Conservation (phyloP, 2,329 filamentous ascomycete species). For the Neocucurbitaria cava region DNA sequence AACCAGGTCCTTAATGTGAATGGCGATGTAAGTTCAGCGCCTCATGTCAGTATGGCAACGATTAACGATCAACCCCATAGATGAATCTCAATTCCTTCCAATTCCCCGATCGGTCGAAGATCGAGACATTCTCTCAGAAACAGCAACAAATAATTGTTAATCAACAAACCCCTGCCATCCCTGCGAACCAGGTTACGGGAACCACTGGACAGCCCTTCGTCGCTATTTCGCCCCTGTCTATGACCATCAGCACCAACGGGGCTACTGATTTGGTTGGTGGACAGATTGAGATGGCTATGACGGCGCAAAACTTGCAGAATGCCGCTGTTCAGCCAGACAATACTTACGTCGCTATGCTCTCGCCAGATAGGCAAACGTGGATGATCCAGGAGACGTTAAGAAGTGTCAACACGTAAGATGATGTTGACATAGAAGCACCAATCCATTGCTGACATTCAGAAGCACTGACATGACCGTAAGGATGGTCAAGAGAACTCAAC, state of each 20-base stretch:
- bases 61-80: slow-evolving; percentile 24
- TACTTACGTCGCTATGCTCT: slow-evolving; percentile 47
- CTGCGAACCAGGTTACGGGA: slow-evolving; percentile 46
- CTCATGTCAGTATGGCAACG: accelerated
- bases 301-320: slow-evolving; percentile 34
- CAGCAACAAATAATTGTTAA: slow-evolving; percentile 51
- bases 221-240: slow-evolving; percentile 39
- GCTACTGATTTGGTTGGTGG: slow-evolving; percentile 46
- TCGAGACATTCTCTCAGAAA: slow-evolving; percentile 48
- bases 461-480: slow-evolving; percentile 48
- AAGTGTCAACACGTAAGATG: slow-evolving; percentile 40
- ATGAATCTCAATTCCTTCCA: slow-evolving; percentile 47
- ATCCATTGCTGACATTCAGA: slow-evolving; percentile 2
- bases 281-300: slow-evolving; percentile 46
- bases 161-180: slow-evolving; percentile 45
- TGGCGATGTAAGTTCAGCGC: slow-evolving; percentile 43
- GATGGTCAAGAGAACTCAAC: slow-evolving; percentile 43
- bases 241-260: slow-evolving; percentile 47
- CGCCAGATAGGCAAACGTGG: slow-evolving; percentile 47
- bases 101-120: slow-evolving; percentile 46
- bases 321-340: slow-evolving; percentile 44
- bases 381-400: slow-evolving; percentile 48
- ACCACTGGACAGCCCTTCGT: slow-evolving; percentile 48
- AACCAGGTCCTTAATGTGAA: slow-evolving; percentile 51
- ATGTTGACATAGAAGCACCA: background rate